phyloP scores from a whole-genome alignment of 148 eudicot genomes.

The Rhododendron mucronatum region DNA sequence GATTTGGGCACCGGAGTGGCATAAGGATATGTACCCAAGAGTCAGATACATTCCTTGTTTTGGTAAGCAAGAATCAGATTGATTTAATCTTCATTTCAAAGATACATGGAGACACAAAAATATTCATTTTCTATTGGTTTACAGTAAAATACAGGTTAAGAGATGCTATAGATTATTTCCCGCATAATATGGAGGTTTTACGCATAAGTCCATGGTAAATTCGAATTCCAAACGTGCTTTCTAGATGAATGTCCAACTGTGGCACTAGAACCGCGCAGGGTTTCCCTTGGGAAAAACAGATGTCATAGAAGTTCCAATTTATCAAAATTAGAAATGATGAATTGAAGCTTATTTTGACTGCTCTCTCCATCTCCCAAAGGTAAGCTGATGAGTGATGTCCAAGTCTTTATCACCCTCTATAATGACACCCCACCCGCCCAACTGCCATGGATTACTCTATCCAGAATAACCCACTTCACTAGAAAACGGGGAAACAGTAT shows the following conservation, averaged over 20 bases:
- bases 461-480: neutral
- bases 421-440: neutral
- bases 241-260: neutral
- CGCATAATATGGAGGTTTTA: neutral
- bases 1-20: neutral
- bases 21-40: neutral
- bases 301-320: neutral
- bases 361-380: neutral
- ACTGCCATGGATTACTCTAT: neutral
- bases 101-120: neutral
- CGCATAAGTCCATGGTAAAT: neutral
- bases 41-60: neutral
- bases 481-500: neutral
- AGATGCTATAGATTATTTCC: neutral
- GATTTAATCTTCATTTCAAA: neutral
- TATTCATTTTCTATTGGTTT: neutral
- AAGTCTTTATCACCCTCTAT: neutral
- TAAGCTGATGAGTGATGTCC: neutral
- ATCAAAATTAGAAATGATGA: neutral
- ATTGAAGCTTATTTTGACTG: neutral
- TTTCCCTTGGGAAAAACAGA: neutral
- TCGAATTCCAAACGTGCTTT: neutral
- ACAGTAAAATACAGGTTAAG: neutral
- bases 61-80: neutral
- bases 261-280: neutral